Conservation (phyloP, 2,329 filamentous ascomycete species). For the Elsinoe arachidis region DNA sequence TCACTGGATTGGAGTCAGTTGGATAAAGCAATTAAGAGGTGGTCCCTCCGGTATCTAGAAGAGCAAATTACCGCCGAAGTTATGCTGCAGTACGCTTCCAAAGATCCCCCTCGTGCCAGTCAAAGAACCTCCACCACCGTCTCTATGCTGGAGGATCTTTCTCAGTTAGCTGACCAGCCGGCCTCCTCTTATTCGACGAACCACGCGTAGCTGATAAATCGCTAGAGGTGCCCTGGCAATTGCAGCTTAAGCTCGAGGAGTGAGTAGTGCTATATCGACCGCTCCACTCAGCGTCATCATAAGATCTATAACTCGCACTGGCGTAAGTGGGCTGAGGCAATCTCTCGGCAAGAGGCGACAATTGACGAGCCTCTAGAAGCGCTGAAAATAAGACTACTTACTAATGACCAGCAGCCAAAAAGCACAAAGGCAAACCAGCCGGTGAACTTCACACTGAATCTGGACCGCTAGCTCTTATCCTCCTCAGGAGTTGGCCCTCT, state of each 20-base stretch:
- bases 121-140: not conserved
- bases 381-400: too few relatives aligned
- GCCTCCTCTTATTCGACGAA: not conserved
- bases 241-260: not conserved
- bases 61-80: too few relatives aligned
- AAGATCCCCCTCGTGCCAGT: not conserved
- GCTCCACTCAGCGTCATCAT: not conserved
- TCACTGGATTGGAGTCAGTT: not conserved
- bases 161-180: not conserved
- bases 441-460: not conserved
- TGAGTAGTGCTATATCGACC: not conserved
- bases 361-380: not conserved
- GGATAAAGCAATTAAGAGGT: not conserved
- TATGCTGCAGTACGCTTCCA: not conserved
- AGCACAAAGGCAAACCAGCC: not conserved
- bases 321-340: not conserved
- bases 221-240: not conserved
- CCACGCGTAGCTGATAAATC: not conserved
- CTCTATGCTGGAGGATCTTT: not conserved
- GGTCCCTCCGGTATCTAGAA: not conserved
- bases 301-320: not conserved
- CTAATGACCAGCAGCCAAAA: not conserved
- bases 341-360: not conserved
- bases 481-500: not conserved
- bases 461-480: not conserved